These are phyloP conservation scores for Tremellales sp. DNA, from an alignment of 1,284 basidiomycete genomes.

Conservation along the genomic window DNA sequence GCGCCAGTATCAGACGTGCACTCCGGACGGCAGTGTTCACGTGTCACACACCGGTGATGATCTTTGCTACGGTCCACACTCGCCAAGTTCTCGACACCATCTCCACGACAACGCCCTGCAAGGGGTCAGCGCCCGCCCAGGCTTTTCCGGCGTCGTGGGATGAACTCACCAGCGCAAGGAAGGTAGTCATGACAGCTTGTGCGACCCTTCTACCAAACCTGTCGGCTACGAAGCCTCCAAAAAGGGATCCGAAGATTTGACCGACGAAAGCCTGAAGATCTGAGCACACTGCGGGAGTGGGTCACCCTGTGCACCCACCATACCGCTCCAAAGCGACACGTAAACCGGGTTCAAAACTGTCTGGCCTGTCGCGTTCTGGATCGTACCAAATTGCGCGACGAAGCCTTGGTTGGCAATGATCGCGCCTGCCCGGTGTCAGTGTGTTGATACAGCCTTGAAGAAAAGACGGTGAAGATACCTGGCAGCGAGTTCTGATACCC, in stretches of 20 bases:
- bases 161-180: slow-evolving; percentile 5
- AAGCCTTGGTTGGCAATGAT: background rate
- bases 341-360: slow-evolving; percentile 6
- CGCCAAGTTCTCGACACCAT: slow-evolving; percentile 12
- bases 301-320: background rate
- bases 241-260: slow-evolving; percentile 7
- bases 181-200: background rate
- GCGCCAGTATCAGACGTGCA: too few relatives aligned
- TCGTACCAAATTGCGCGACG: slow-evolving; percentile 9
- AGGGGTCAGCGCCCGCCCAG: too few relatives aligned
- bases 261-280: background rate
- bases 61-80: slow-evolving; percentile 15
- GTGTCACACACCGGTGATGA: too few relatives aligned
- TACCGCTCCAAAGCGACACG: slow-evolving; percentile 10
- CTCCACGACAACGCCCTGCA: slow-evolving; percentile 6
- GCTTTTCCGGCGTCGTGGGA: too few relatives aligned
- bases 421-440: too few relatives aligned
- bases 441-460: too few relatives aligned
- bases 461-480: too few relatives aligned
- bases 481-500: slow-evolving; percentile 14
- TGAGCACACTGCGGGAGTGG: too few relatives aligned
- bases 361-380: slow-evolving; percentile 7
- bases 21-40: too few relatives aligned
- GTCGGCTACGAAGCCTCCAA: slow-evolving; percentile 7
- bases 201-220: slow-evolving; percentile 5